Evolutionary conservation across 2,329 filamentous ascomycete species (phyloP).

Genomic region (Xylaria sp.): DNA sequence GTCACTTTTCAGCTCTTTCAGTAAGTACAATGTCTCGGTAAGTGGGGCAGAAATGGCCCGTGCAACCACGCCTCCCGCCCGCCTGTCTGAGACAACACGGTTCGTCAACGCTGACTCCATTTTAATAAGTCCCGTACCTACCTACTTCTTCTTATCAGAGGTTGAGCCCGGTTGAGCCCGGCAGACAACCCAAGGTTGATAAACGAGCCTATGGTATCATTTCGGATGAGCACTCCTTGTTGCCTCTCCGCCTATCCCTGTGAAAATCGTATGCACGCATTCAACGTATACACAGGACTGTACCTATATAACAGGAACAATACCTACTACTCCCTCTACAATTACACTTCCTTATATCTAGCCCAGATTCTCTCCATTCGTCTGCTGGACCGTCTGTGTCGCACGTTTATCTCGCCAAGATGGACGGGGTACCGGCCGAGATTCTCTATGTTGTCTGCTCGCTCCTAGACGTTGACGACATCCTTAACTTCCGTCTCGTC

Average conservation of each 20-base stretch:
- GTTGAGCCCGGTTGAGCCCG: not conserved
- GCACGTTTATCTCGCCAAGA: conserved; percentile 17
- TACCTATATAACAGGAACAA: not conserved
- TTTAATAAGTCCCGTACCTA: conserved; percentile 11
- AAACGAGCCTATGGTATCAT: conserved; percentile 5
- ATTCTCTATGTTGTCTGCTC: conserved; percentile 45
- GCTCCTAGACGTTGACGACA: conserved; percentile 41
- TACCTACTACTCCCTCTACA: not conserved
- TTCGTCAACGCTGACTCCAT: not conserved
- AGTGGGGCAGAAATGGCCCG: conserved; percentile 2
- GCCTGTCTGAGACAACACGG: not conserved
- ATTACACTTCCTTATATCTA: not conserved
- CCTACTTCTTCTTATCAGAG: conserved; percentile 3
- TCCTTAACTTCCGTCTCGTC: conserved; percentile 45
- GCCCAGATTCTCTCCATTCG: not conserved
- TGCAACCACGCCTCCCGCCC: not conserved
- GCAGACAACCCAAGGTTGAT: not conserved
- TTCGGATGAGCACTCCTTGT: not conserved
- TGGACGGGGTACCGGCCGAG: conserved; percentile 42
- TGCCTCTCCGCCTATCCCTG: not conserved
- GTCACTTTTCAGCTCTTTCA: conserved; percentile 2
- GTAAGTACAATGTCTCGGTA: not conserved
- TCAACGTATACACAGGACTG: not conserved
- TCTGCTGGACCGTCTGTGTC: not conserved
- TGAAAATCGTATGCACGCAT: conserved; percentile 6